Evolutionary conservation across 345 rosid genomes (phyloP).

Genomic region (Corchorus capsularis): DNA sequence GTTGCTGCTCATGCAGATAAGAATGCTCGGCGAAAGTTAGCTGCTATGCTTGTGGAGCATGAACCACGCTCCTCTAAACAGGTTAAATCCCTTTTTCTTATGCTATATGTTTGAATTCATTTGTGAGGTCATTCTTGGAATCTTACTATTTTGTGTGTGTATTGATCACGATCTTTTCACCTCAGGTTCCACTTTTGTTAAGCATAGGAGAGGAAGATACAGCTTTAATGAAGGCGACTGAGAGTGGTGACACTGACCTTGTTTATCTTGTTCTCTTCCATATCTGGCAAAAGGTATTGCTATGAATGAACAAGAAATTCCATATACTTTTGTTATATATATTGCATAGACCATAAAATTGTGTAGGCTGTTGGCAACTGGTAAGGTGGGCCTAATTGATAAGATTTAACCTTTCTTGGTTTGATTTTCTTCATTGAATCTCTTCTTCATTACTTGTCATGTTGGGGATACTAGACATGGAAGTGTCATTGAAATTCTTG

Average conservation of each 20-base stretch:
- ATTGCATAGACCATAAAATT: not conserved
- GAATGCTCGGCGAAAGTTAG: slow-evolving; percentile 84
- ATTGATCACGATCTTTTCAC: slow-evolving; percentile 7
- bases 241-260: slow-evolving; percentile 96
- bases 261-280: slow-evolving; percentile 94
- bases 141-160: not conserved
- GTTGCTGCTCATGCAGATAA: slow-evolving; percentile 99
- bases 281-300: slow-evolving; percentile 89
- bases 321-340: not conserved
- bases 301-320: not conserved
- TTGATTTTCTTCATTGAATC: not conserved
- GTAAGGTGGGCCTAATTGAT: not conserved
- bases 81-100: slow-evolving; percentile 34
- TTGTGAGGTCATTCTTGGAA: slow-evolving; percentile 9
- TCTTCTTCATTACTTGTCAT: not conserved
- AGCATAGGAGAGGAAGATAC: slow-evolving; percentile 97
- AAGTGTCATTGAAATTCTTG: not conserved
- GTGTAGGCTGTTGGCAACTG: not conserved
- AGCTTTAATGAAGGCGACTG: slow-evolving; percentile 87
- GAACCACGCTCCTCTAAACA: slow-evolving; percentile 96
- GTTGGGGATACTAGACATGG: not conserved
- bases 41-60: slow-evolving; percentile 96
- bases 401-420: not conserved
- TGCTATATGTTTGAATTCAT: not conserved
- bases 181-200: slow-evolving; percentile 88